Evolutionary conservation across 805 yeast genomes (phyloP).

Genomic region (Kuraishia ogatae): DNA sequence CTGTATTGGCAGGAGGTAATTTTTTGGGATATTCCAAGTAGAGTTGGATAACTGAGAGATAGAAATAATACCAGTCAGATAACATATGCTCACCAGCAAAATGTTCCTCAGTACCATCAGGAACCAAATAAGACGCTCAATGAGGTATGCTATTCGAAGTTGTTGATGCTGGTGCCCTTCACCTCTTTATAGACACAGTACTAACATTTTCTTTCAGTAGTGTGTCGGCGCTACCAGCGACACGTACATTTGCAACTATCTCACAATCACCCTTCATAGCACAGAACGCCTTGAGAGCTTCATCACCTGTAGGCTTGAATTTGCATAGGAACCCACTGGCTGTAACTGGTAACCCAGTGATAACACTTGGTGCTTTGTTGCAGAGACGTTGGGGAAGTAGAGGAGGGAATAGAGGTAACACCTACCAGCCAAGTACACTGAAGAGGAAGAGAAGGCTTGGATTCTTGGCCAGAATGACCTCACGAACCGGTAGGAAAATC

Average conservation of each 20-base stretch:
- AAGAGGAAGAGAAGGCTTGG: constrained; percentile 89
- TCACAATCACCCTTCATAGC: background rate
- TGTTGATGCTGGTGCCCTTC: background rate
- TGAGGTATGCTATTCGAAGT: background rate
- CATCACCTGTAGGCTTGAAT: background rate
- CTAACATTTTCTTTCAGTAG: background rate
- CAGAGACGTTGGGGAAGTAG: constrained; percentile 22
- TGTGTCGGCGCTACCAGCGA: background rate
- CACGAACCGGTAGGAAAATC: constrained; percentile 70
- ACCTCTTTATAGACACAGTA: background rate
- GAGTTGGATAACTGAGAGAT: background rate
- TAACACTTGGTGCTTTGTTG: constrained; percentile 5
- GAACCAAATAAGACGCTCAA: background rate
- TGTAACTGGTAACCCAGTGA: background rate
- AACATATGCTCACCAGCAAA: background rate
- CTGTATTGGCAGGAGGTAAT: too few species aligned
- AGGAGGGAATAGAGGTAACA: constrained; percentile 89
- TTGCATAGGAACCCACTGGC: background rate
- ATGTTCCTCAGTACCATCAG: background rate
- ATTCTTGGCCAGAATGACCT: constrained; percentile 73
- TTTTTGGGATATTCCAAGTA: background rate
- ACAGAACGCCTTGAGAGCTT: background rate
- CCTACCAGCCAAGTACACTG: constrained; percentile 88
- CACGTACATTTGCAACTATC: background rate
- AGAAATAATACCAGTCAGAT: background rate